Conservation (phyloP, 1,284 basidiomycete genomes). For the Phellopilus nigrolimitatus region DNA sequence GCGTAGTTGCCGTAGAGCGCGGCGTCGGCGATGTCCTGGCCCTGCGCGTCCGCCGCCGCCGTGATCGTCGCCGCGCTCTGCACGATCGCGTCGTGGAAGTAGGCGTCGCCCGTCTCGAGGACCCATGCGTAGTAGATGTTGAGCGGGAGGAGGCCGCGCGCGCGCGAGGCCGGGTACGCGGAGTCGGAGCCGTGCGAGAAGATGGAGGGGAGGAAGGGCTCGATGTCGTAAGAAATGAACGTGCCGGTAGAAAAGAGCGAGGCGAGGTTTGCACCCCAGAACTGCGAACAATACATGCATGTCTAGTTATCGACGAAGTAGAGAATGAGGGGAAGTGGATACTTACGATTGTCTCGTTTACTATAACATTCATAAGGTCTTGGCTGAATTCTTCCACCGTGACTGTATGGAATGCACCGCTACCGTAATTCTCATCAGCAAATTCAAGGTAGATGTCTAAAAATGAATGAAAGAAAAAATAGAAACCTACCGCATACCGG, state of each 20-base stretch:
- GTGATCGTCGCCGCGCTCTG: constrained; percentile 36
- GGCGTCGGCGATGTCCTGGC: constrained; percentile 38
- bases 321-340: not conserved
- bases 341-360: constrained; percentile 47
- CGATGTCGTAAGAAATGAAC: constrained; percentile 48
- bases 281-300: constrained; percentile 23
- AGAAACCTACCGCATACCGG: constrained; percentile 36
- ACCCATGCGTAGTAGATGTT: constrained; percentile 47
- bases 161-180: constrained; percentile 32
- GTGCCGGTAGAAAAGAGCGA: constrained; percentile 26
- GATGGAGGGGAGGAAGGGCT: constrained; percentile 48
- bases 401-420: constrained; percentile 46
- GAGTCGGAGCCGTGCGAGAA: constrained; percentile 34
- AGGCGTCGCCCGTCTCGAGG: constrained; percentile 30
- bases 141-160: constrained; percentile 37
- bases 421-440: constrained; percentile 21
- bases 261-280: constrained; percentile 33
- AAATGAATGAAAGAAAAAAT: not conserved
- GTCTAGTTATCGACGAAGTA: not conserved
- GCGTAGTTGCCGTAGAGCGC: constrained; percentile 53
- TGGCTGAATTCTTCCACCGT: constrained; percentile 39
- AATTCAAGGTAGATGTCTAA: not conserved
- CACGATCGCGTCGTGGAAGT: constrained; percentile 36
- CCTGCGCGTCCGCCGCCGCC: constrained; percentile 35
- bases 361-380: constrained; percentile 39